Percentiles rank a stretch among this genome's conserved stretches.
Evolutionary conservation across 2,329 filamentous ascomycete species (phyloP).

Genomic region (Colletotrichum coccodes): DNA sequence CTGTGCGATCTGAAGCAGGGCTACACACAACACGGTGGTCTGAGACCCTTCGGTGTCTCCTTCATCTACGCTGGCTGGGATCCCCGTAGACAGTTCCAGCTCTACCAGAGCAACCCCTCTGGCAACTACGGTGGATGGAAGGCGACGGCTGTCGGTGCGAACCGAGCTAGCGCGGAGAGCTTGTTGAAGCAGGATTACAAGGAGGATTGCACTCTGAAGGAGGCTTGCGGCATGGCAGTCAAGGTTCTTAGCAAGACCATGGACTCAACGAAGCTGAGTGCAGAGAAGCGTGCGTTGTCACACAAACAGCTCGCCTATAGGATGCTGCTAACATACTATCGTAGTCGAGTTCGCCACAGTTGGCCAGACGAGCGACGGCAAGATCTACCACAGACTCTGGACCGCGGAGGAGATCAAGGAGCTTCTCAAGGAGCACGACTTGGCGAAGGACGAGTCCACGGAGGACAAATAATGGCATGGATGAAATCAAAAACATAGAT

Average conservation of each 20-base stretch:
- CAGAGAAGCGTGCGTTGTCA: constrained; percentile 89
- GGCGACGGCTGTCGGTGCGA: constrained; percentile 95
- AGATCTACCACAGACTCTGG: constrained; percentile 99
- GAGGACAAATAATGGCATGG: constrained; percentile 67
- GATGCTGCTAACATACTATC: constrained; percentile 37
- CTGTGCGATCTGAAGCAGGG: constrained; percentile 99
- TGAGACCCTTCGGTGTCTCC: constrained; percentile 96
- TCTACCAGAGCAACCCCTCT: constrained; percentile 98
- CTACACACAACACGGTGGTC: constrained; percentile 98
- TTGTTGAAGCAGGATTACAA: constrained; percentile 99
- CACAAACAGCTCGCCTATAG: background rate
- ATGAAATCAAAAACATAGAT: constrained; percentile 30
- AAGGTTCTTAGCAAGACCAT: constrained; percentile 99
- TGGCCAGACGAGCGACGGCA: constrained; percentile 92
- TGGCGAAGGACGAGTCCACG: constrained; percentile 85
- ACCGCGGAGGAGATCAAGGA: constrained; percentile 95
- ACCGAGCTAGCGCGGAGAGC: constrained; percentile 97
- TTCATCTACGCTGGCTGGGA: constrained; percentile 99
- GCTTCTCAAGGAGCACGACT: constrained; percentile 92
- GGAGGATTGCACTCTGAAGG: constrained; percentile 95
- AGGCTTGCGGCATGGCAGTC: constrained; percentile 96
- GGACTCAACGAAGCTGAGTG: constrained; percentile 98
- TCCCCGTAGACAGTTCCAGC: constrained; percentile 94
- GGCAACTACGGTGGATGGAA: constrained; percentile 99
- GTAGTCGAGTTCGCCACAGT: constrained; percentile 98